Conservation (phyloP, 1,284 basidiomycete genomes). For the Melampsora larici-populina region DNA sequence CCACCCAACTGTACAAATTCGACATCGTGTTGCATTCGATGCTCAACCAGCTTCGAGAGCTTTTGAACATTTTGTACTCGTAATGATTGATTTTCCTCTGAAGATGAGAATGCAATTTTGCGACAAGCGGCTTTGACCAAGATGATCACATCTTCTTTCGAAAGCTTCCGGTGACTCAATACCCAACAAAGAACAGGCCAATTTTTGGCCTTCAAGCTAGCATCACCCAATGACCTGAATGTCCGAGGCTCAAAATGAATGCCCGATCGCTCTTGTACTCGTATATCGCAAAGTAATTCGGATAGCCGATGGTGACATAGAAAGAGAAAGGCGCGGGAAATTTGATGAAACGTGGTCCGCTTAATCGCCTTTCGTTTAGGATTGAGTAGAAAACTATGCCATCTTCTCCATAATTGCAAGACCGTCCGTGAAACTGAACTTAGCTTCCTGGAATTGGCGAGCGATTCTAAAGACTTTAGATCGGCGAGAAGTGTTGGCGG, state of each 20-base stretch:
- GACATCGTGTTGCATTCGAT: constrained; percentile 18
- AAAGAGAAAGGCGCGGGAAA: constrained; percentile 32
- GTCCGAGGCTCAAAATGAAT: constrained; percentile 5
- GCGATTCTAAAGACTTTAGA: neutral
- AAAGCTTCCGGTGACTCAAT: constrained; percentile 17
- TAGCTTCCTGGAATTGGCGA: neutral
- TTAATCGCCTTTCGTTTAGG: constrained; percentile 24
- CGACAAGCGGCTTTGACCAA: constrained; percentile 25
- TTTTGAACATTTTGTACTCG: constrained; percentile 11
- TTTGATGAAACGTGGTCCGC: neutral
- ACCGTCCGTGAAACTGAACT: neutral
- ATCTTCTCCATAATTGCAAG: constrained; percentile 16
- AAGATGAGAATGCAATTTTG: constrained; percentile 34
- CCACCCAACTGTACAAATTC: constrained; percentile 5
- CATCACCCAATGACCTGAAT: constrained; percentile 26
- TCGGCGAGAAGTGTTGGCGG: neutral
- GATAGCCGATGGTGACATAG: constrained; percentile 3
- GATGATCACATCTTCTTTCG: constrained; percentile 8
- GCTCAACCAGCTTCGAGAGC: constrained; percentile 1
- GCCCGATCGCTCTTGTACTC: constrained; percentile 9
- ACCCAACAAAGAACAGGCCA: constrained; percentile 23
- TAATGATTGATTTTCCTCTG: constrained; percentile 20
- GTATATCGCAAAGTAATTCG: constrained; percentile 1
- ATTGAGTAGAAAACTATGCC: constrained; percentile 32
- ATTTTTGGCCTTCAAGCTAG: constrained; percentile 28